Conservation (phyloP, 2,329 filamentous ascomycete genomes). For the Fusarium sp. region DNA sequence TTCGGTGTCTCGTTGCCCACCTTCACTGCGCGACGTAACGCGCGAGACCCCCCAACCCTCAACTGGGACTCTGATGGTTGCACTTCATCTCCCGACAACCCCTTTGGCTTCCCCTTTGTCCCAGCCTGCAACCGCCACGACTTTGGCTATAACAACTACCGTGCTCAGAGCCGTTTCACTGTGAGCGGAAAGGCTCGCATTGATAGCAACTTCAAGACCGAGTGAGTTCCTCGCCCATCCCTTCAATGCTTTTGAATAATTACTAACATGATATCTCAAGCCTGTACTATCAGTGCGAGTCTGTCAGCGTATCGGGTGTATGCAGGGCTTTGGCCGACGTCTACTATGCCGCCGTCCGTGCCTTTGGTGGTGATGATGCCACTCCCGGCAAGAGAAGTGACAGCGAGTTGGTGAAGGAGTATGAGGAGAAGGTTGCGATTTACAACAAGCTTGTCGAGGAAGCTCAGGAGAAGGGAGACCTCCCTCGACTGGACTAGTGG, state of each 20-base stretch:
- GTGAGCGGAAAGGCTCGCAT: constrained; percentile 55
- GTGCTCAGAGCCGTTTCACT: constrained; percentile 60
- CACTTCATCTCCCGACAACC: constrained; percentile 57
- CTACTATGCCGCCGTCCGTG: constrained; percentile 54
- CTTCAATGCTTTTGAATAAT: not conserved
- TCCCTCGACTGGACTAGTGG: constrained; percentile 35
- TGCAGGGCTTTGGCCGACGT: constrained; percentile 54
- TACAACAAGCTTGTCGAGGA: constrained; percentile 52
- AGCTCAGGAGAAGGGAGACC: constrained; percentile 49
- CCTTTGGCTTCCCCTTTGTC: constrained; percentile 57
- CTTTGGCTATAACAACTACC: constrained; percentile 68
- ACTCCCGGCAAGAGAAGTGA: constrained; percentile 44
- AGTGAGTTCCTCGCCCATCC: constrained; percentile 46
- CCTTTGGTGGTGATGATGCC: constrained; percentile 51
- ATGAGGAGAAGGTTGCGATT: constrained; percentile 50
- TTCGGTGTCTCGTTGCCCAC: constrained; percentile 56
- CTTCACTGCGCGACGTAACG: constrained; percentile 57
- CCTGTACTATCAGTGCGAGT: constrained; percentile 52
- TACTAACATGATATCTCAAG: constrained; percentile 31
- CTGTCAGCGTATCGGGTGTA: constrained; percentile 23
- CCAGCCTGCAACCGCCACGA: constrained; percentile 66
- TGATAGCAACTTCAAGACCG: constrained; percentile 62
- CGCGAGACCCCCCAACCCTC: constrained; percentile 52
- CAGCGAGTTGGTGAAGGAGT: constrained; percentile 45
- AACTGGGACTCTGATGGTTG: constrained; percentile 59